These are phyloP conservation scores for Colletotrichum simmondsii DNA, from an alignment of 2,329 filamentous ascomycete species.

Conservation along the genomic window DNA sequence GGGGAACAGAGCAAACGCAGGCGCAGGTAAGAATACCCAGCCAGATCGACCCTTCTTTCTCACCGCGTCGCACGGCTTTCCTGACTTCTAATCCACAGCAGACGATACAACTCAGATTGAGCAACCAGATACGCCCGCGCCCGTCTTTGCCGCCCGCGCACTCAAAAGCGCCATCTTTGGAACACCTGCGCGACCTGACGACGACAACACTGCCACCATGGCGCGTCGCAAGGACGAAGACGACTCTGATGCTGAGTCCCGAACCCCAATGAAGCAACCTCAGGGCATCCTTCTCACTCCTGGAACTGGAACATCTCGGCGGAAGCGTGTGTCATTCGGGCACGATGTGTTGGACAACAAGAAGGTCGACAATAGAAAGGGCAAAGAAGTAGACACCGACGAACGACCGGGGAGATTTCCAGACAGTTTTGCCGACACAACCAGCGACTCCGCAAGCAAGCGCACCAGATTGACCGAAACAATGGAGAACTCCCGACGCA, in stretches of 20 bases:
- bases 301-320: conserved; percentile 68
- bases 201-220: conserved; percentile 39
- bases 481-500: conserved; percentile 55
- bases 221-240: conserved; percentile 17
- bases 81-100: conserved; percentile 30
- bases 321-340: conserved; percentile 75
- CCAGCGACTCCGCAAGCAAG: conserved; percentile 39
- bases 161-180: conserved; percentile 74
- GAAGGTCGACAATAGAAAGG: conserved; percentile 46
- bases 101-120: conserved; percentile 61
- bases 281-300: conserved; percentile 72
- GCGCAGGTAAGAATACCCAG: conserved; percentile 39
- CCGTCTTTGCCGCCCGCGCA: conserved; percentile 73
- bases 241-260: conserved; percentile 42
- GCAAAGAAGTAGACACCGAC: conserved; percentile 42
- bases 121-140: conserved; percentile 72
- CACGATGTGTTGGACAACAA: conserved; percentile 58
- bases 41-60: not conserved
- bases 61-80: not conserved
- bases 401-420: conserved; percentile 44
- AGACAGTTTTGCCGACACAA: conserved; percentile 39
- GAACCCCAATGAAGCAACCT: conserved; percentile 58
- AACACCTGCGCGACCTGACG: conserved; percentile 57
- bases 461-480: conserved; percentile 58
- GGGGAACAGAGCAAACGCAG: conserved; percentile 37